These are phyloP conservation scores for Ashbya aceris DNA, from an alignment of 1,139 yeast species.

Conservation along the genomic window DNA sequence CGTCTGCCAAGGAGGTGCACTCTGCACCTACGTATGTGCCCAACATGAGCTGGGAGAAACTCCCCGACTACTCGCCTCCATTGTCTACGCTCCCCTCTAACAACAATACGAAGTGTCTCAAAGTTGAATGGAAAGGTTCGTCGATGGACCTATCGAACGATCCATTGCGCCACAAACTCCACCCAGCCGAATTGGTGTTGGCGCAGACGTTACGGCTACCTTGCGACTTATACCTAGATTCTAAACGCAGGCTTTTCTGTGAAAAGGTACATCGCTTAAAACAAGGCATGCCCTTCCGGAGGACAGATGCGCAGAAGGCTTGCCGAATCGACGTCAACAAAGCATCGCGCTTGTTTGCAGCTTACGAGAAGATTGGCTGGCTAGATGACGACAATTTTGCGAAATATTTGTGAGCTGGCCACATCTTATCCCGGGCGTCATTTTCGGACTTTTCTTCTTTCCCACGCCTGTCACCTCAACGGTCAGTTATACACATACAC, in stretches of 20 bases:
- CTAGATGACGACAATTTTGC: slow-evolving; percentile 67
- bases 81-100: slow-evolving; percentile 53
- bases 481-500: slow-evolving; percentile 1
- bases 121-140: slow-evolving; percentile 96
- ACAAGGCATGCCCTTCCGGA: slow-evolving; percentile 75
- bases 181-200: slow-evolving; percentile 83
- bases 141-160: slow-evolving; percentile 84
- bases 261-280: slow-evolving; percentile 78
- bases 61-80: slow-evolving; percentile 75
- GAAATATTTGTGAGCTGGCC: slow-evolving; percentile 34
- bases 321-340: slow-evolving; percentile 95
- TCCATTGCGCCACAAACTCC: slow-evolving; percentile 61
- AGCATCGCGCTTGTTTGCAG: slow-evolving; percentile 85
- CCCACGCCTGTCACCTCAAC: neutral
- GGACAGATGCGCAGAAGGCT: slow-evolving; percentile 97
- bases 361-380: slow-evolving; percentile 95
- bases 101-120: slow-evolving; percentile 51
- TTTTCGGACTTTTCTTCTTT: slow-evolving; percentile 3
- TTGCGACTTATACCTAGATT: slow-evolving; percentile 78
- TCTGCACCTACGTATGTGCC: slow-evolving; percentile 23
- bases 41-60: slow-evolving; percentile 46
- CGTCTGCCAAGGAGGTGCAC: slow-evolving; percentile 17
- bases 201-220: slow-evolving; percentile 88
- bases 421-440: neutral
- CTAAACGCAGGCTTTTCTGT: slow-evolving; percentile 79